phyloP scores from a whole-genome alignment of 345 rosid species.

The Isatis tinctoria region DNA sequence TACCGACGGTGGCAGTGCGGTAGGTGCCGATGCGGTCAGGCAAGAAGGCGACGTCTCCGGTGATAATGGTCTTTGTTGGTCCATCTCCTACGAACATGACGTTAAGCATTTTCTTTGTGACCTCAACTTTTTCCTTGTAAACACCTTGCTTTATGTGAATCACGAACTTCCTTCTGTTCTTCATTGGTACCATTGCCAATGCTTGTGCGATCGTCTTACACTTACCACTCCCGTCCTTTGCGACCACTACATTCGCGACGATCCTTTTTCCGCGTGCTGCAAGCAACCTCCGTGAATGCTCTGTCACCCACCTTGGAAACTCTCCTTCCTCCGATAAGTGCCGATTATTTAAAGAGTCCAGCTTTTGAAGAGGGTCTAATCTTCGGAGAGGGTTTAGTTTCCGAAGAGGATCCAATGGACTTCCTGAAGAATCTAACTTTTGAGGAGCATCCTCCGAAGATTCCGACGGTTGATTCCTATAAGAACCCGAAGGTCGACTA shows the following conservation, averaged over 20 bases:
- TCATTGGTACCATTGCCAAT: conserved; percentile 43
- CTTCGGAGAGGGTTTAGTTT: not conserved
- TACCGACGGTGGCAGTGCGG: conserved; percentile 63
- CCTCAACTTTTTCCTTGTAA: conserved; percentile 46
- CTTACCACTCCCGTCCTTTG: conserved; percentile 67
- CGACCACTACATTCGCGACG: conserved; percentile 50
- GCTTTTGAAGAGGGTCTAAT: not conserved
- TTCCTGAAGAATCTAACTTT: not conserved
- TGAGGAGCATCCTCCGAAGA: not conserved
- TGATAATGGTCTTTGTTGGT: conserved; percentile 57
- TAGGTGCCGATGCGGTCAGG: conserved; percentile 42
- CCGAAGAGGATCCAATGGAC: conserved; percentile 16
- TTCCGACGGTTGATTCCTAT: not conserved
- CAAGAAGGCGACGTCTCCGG: conserved; percentile 46
- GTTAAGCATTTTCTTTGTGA: conserved; percentile 34
- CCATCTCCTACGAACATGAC: conserved; percentile 82
- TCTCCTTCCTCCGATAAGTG: not conserved
- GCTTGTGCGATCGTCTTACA: conserved; percentile 54
- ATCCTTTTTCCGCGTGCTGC: not conserved
- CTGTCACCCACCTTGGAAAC: conserved; percentile 17
- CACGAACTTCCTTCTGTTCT: conserved; percentile 40
- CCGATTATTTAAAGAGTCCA: not conserved
- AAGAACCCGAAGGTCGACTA: not conserved
- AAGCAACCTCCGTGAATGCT: conserved; percentile 30
- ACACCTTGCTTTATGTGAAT: conserved; percentile 65